These are phyloP conservation scores for Ceratobasidium sp. DNA, from an alignment of 1,284 basidiomycete species.

Conservation along the genomic window DNA sequence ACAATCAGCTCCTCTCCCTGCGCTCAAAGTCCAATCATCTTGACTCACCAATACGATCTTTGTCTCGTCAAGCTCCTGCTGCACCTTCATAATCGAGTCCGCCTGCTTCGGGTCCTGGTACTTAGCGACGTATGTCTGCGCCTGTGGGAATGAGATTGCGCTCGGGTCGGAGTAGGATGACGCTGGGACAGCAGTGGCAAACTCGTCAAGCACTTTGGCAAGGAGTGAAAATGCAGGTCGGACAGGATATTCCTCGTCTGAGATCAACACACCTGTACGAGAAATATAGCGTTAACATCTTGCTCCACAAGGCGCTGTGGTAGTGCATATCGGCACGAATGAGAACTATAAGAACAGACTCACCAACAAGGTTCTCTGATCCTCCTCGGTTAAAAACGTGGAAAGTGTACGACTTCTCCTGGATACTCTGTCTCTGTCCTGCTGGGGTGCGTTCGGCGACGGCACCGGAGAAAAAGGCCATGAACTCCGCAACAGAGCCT, in stretches of 20 bases:
- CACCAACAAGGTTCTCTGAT: slow-evolving; percentile 82
- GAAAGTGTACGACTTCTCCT: slow-evolving; percentile 94
- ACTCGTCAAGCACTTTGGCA: slow-evolving; percentile 95
- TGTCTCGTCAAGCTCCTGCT: slow-evolving; percentile 98
- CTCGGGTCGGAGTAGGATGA: slow-evolving; percentile 70
- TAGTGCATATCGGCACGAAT: background rate
- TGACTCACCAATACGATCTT: slow-evolving; percentile 93
- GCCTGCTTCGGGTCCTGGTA: slow-evolving; percentile 99
- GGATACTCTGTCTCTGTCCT: slow-evolving; percentile 92
- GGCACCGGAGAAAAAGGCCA: slow-evolving; percentile 91
- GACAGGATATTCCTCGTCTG: slow-evolving; percentile 96
- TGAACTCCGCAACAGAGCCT: slow-evolving; percentile 85
- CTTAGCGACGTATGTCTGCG: slow-evolving; percentile 85
- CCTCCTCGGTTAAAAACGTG: slow-evolving; percentile 91
- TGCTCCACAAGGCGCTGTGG: too few relatives aligned
- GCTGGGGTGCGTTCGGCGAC: slow-evolving; percentile 89
- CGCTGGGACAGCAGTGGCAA: slow-evolving; percentile 80
- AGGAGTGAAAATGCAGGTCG: slow-evolving; percentile 96
- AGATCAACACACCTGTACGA: slow-evolving; percentile 83
- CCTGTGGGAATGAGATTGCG: slow-evolving; percentile 74
- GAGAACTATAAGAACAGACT: slow-evolving; percentile 49
- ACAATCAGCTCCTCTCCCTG: background rate
- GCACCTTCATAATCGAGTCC: slow-evolving; percentile 98
- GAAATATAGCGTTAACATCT: background rate
- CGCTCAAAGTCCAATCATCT: background rate